A percentile compares a stretch with the other conserved stretches of the same genome.
Evolutionary conservation across 371 early-diverging fungal species (phyloP).

Genomic region (Haplosporangium sp.): DNA sequence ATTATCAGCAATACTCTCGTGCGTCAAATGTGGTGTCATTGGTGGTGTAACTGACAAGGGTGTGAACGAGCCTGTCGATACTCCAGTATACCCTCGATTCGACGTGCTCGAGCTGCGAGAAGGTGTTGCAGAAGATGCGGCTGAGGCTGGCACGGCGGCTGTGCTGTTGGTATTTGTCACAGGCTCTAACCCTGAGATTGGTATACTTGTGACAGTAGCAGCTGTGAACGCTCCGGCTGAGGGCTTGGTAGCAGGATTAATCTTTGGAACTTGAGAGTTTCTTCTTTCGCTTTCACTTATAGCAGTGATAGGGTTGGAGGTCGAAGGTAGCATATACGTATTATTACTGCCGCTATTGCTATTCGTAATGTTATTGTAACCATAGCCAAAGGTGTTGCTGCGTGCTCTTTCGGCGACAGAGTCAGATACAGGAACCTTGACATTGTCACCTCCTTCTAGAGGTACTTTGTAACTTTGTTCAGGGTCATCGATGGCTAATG

Average conservation of each 20-base stretch:
- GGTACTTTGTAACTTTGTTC: conserved; percentile 35
- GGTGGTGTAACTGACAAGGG: conserved; percentile 46
- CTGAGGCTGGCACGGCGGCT: conserved; percentile 13
- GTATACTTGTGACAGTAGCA: conserved; percentile 16
- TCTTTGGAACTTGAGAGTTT: conserved; percentile 30
- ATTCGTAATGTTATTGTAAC: conserved; percentile 1
- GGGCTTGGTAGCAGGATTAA: conserved; percentile 39
- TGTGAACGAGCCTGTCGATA: conserved; percentile 33
- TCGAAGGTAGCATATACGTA: neutral
- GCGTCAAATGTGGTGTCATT: conserved; percentile 29
- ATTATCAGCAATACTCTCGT: conserved; percentile 9
- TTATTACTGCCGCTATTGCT: conserved; percentile 5
- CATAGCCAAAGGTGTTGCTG: conserved; percentile 5
- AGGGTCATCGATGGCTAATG: neutral
- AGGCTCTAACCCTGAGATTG: neutral
- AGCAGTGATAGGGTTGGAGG: neutral
- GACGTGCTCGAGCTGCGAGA: conserved; percentile 56
- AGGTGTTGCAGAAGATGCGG: conserved; percentile 43
- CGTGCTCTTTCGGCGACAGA: neutral
- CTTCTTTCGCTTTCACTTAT: conserved; percentile 7
- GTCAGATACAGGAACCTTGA: conserved; percentile 28
- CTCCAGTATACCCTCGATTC: conserved; percentile 24
- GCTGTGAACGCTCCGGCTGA: conserved; percentile 11
- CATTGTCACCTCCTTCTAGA: conserved; percentile 13
- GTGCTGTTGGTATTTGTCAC: conserved; percentile 6